Evolutionary conservation across 176 grass and related monocot species (phyloP), one percentile per base, ranked within the genome.

Genomic region (Carex parvula): DNA sequence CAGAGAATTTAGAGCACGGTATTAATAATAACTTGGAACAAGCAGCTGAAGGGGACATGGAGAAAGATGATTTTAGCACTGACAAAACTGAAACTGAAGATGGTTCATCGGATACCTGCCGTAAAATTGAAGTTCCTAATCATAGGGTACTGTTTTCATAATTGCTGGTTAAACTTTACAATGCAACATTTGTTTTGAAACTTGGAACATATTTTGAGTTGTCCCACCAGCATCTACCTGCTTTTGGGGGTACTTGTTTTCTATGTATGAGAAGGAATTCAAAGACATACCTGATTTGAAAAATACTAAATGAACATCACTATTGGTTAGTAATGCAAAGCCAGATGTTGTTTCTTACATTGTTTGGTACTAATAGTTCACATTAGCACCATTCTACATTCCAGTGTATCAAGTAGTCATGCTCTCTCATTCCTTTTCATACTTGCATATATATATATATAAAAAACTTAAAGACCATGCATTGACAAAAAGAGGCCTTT

Each of bases 81-180:
- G 89, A 82, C 70, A 72, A 73, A 60, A 74, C 33, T n/a, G 60
- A 55, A 1, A 41, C 53, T 46, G 9, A 15, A 64, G 78, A 1
- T 8, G 53, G 8, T 12, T 79, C 76, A 3, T 84, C 81, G 1
- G 85, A 78, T 2, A 44, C 79, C 18, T 90, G 89, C 10, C 88
- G 88, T 2, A 88, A 35, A 79, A 95, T 95, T 12, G 89, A 95
- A 69, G 93, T 99, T 86, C 96, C 96, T 81, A 99, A 93, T 71
- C 93, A 76, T 64, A 99, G 93, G 96, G 93, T 99, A 91, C 58
- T 37, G 8, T 26, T 33, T 72, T 75, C 54, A 18, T 57, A 42
- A 39, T 65, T 32, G 8, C 17, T 69, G 60, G 17, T 56, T 70
- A 35, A 32, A 73, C 3, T 42, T 11, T 79, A 21, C 9, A 68